Evolutionary conservation across 164 flowering plant species (phyloP), one percentile per base, ranked within the genome.

Genomic region (Macadamia tetraphylla): DNA sequence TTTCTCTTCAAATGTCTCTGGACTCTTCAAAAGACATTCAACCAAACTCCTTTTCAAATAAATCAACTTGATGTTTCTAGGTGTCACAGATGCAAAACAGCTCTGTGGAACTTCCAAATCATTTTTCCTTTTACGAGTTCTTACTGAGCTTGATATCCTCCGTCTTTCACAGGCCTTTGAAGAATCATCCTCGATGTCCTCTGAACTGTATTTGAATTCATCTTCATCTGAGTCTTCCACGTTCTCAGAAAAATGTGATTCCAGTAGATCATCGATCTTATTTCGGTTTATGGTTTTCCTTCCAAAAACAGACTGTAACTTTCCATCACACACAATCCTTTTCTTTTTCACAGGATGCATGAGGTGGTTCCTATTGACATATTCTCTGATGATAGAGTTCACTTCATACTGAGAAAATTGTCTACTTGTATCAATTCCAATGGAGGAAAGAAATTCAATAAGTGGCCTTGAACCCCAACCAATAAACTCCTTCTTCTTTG

Each of bases 401-500:
- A 91, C 89, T 3, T 87, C 88, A 68, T 51, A 29, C 60, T 83
- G 84, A 0, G 91, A 69, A 13, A 91, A 49, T 42, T 81, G 61
- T 14, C 72, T 53, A 35, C 71, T 73, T 43, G 86, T 74, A 48
- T 85, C 85, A 73, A 81, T 75, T 29, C 87, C 90, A 70, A 86
- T 72, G 48, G 87, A 83, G 23, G 29, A 9, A 30, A 91, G 90
- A 70, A 94, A 94, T 11, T 78, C 77, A 1, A 84, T 48, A 1
- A 91, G 86, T 30, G 64, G n/a, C 68, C 62, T 81, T 31, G 98
- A 88, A n/a, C 86, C 96, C 98, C 97, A 91, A 40, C 94, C 90
- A 63, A 74, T 57, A 58, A 84, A 91, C 70, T 83, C 85, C 7
- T 4, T 78, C 66, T 76, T 82, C 62, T 71, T 81, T 44, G 81